Evolutionary conservation across 202 grass and related monocot species (phyloP), one percentile per base, ranked within the genome.

Genomic region (Zizania palustris): DNA sequence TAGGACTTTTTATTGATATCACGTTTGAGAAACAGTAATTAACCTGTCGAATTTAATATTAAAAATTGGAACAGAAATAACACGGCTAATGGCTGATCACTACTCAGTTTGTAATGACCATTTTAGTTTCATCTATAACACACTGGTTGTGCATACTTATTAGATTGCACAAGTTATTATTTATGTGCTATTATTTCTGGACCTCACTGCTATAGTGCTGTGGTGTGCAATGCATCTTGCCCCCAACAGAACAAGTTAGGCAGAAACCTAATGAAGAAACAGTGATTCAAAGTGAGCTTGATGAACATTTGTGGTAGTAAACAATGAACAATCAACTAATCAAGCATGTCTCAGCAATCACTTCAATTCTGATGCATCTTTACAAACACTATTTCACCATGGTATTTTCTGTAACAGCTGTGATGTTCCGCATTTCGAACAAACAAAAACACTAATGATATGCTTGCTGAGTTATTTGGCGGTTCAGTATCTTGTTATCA

Each of bases 291-390:
- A 28, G 63, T 67, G 63, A 43, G 21, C 50, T 9, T 58, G 49
- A 71, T 61, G 20, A 18, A 50, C 55, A 11, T 9, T 78, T 39
- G 43, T 80, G 11, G 43, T 19, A 54, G 7, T 19, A 4, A 19
- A 45, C 13, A 28, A 37, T 60, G 65, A 48, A 42, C 14, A 79
- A 36, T 68, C 51, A 35, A 48, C 28, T 9, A 79, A 36, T 68
- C 51, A 35, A 79, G 50, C 49, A 67, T 67, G 38, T 14, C 21
- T 78, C 20, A 53, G 11, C 16, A 28, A 28, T 28, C 28, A 54
- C 51, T 54, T 54, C n/a, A 54, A 54, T 54, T 54, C n/a, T 35
- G 55, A 34, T 68, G 28, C 14, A 65, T 33, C 15, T 55, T 79
- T 79, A 53, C 56, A 34, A 41, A 70, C 37, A 60, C 28, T 36